Evolutionary conservation across 805 yeast species (phyloP).

Genomic region (Pichia nakasei): DNA sequence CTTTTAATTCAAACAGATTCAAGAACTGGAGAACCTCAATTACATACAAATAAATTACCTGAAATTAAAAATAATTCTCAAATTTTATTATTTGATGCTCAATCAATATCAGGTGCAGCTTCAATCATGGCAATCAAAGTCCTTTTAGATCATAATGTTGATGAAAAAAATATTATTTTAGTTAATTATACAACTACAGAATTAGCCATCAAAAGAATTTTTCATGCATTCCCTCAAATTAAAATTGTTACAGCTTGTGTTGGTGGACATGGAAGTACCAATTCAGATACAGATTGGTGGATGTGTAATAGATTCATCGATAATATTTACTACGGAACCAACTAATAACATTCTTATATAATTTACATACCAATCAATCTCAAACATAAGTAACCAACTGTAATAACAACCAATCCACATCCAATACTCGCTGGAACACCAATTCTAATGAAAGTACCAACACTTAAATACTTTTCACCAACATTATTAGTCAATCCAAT

Average conservation of each 20-base stretch:
- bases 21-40: conserved; percentile 86
- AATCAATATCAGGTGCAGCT: conserved; percentile 86
- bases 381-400: conserved; percentile 76
- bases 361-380: conserved; percentile 39
- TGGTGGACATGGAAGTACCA: conserved; percentile 36
- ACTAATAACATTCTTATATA: background rate
- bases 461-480: conserved; percentile 85
- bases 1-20: conserved; percentile 82
- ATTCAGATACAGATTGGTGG: conserved; percentile 39
- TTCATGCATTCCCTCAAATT: conserved; percentile 65
- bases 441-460: conserved; percentile 73
- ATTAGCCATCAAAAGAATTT: conserved; percentile 62
- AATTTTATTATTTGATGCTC: conserved; percentile 75
- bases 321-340: conserved; percentile 68
- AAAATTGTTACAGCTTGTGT: conserved; percentile 62
- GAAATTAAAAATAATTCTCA: conserved; percentile 12
- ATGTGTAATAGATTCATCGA: conserved; percentile 66
- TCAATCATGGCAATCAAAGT: conserved; percentile 91
- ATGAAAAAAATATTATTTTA: conserved; percentile 51
- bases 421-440: conserved; percentile 85
- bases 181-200: conserved; percentile 72
- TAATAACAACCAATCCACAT: conserved; percentile 62
- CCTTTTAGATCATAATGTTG: conserved; percentile 69
- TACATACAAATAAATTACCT: conserved; percentile 78
- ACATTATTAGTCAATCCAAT: conserved; percentile 89